Evolutionary conservation across 352 stramenopile species (phyloP).

Genomic region (Aphanomyces cochlioides): DNA sequence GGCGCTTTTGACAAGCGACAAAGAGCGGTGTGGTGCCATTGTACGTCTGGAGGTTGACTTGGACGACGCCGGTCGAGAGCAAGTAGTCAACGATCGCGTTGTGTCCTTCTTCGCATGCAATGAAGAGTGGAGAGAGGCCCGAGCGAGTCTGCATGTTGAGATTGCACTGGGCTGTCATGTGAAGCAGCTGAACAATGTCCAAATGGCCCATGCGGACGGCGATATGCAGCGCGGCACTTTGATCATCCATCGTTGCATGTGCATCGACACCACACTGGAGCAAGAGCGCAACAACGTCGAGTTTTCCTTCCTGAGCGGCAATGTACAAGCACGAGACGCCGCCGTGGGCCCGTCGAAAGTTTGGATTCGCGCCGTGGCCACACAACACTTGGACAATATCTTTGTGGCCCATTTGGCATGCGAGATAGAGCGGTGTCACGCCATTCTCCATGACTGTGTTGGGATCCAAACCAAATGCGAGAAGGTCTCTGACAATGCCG

Average conservation of each 20-base stretch:
- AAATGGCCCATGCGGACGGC: slow-evolving; percentile 73
- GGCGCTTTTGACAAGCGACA: slow-evolving; percentile 68
- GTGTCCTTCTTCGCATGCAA: slow-evolving; percentile 81
- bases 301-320: slow-evolving; percentile 72
- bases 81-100: slow-evolving; percentile 56
- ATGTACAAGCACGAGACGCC: slow-evolving; percentile 79
- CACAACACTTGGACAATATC: slow-evolving; percentile 58
- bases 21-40: slow-evolving; percentile 72
- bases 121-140: slow-evolving; percentile 72
- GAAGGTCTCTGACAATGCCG: slow-evolving; percentile 60
- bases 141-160: slow-evolving; percentile 75
- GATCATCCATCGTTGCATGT: slow-evolving; percentile 69
- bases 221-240: slow-evolving; percentile 74
- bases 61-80: slow-evolving; percentile 34
- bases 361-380: slow-evolving; percentile 51
- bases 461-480: slow-evolving; percentile 50
- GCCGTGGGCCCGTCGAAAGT: slow-evolving; percentile 54
- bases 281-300: slow-evolving; percentile 53
- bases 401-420: slow-evolving; percentile 78
- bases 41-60: slow-evolving; percentile 44
- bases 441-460: slow-evolving; percentile 78
- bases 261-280: slow-evolving; percentile 49
- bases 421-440: slow-evolving; percentile 75
- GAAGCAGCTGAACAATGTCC: slow-evolving; percentile 50
- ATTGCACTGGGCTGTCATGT: slow-evolving; percentile 38